These are phyloP conservation scores for Pisolithus albus DNA, from an alignment of 768 basidiomycete genomes.

Conservation along the genomic window DNA sequence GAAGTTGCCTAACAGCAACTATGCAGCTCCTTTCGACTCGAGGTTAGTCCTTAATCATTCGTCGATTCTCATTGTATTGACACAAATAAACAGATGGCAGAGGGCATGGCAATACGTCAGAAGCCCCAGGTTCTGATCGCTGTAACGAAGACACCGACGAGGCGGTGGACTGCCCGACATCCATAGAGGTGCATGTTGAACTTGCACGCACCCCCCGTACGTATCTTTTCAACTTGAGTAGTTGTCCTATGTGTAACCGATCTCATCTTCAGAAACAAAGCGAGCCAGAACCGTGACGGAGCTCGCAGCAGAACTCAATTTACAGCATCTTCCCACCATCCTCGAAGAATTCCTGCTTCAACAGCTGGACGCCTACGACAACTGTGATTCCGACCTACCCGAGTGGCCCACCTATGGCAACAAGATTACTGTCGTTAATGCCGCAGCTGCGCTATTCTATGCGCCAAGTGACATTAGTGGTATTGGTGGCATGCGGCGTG, in stretches of 20 bases:
- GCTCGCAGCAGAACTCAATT: conserved; percentile 23
- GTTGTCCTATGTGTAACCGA: not conserved
- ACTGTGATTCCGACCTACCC: not conserved
- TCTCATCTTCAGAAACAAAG: not conserved
- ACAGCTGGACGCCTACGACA: conserved; percentile 1
- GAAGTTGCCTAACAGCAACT: too few species aligned
- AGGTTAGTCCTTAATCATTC: too few species aligned
- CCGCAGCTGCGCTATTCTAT: conserved; percentile 2
- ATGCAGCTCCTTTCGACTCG: too few species aligned
- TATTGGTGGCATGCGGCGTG: conserved; percentile 7
- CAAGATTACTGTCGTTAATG: conserved; percentile 1
- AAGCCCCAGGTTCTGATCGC: not conserved
- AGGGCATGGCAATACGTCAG: not conserved
- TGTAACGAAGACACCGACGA: not conserved
- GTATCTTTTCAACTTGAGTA: conserved; percentile 9
- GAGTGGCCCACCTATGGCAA: not conserved
- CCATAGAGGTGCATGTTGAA: not conserved
- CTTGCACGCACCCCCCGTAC: conserved; percentile 28
- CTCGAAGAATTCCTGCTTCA: conserved; percentile 18
- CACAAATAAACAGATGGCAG: not conserved
- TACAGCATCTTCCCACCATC: conserved; percentile 10
- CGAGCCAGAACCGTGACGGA: conserved; percentile 9
- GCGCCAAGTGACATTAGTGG: conserved; percentile 3
- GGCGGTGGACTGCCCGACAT: not conserved
- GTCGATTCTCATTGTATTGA: not conserved